These are phyloP conservation scores for Sporobolomyces phaffii DNA, from an alignment of 768 basidiomycete genomes.

Conservation along the genomic window DNA sequence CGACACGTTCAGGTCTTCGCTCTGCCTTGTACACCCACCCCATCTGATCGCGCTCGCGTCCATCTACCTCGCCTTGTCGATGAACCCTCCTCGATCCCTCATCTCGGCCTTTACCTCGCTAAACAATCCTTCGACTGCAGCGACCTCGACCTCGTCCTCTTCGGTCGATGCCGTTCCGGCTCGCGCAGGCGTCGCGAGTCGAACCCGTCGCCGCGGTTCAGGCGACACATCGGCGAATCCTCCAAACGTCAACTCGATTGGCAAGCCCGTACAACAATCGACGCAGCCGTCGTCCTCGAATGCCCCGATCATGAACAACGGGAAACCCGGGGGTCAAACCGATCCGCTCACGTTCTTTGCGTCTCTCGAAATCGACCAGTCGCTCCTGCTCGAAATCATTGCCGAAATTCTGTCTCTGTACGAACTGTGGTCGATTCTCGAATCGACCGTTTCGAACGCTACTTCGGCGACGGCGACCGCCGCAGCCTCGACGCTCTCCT, in stretches of 20 bases:
- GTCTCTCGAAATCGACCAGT: slow-evolving; percentile 69
- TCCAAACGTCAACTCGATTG: background rate
- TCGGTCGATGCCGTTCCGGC: background rate
- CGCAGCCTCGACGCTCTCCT: background rate
- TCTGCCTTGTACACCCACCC: slow-evolving; percentile 90
- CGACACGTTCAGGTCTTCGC: slow-evolving; percentile 86
- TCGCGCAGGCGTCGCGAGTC: background rate
- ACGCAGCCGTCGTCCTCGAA: slow-evolving; percentile 23
- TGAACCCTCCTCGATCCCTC: slow-evolving; percentile 53
- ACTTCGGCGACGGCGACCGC: too few relatives aligned
- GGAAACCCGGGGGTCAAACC: slow-evolving; percentile 47
- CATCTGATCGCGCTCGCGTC: slow-evolving; percentile 89
- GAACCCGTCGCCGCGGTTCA: background rate
- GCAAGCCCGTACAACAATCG: too few relatives aligned
- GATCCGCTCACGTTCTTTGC: slow-evolving; percentile 79
- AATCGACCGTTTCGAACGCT: too few relatives aligned
- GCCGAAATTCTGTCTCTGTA: slow-evolving; percentile 90
- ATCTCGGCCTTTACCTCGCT: slow-evolving; percentile 42
- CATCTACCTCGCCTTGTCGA: slow-evolving; percentile 76
- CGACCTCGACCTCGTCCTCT: slow-evolving; percentile 1
- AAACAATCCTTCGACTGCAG: slow-evolving; percentile 46
- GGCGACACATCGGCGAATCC: background rate
- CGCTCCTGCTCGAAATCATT: slow-evolving; percentile 71
- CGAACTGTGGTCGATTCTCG: slow-evolving; percentile 71
- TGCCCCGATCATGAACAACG: background rate